phyloP scores from a whole-genome alignment of 306 rosid genomes.

The barrel medic (Medicago truncatula) region MtrunA17r5.0-ANR NC_053043.1:6224501-6225000 shows the following conservation, averaged over 20 bases:
- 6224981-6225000: too few relatives aligned
- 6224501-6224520: too few relatives aligned
- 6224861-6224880: conserved; percentile 20
- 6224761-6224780: too few relatives aligned
- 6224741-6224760: neutral
- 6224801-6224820: conserved; percentile 21
- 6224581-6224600: too few relatives aligned
- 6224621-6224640: too few relatives aligned
- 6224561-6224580: too few relatives aligned
- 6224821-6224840: conserved; percentile 37
- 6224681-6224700: neutral
- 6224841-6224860: conserved; percentile 2
- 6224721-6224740: neutral
- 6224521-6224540: too few relatives aligned
- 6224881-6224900: conserved; percentile 53
- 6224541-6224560: too few relatives aligned
- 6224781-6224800: conserved; percentile 43
- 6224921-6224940: conserved; percentile 46
- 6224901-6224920: conserved; percentile 34
- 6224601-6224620: too few relatives aligned
- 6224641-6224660: too few relatives aligned
- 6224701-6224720: neutral
- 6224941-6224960: neutral
- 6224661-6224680: too few relatives aligned
- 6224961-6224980: neutral